Percentiles rank a stretch among this genome's conserved stretches.
Conservation (phyloP, 2,329 filamentous ascomycete genomes). For the Neocucurbitaria cava region DNA sequence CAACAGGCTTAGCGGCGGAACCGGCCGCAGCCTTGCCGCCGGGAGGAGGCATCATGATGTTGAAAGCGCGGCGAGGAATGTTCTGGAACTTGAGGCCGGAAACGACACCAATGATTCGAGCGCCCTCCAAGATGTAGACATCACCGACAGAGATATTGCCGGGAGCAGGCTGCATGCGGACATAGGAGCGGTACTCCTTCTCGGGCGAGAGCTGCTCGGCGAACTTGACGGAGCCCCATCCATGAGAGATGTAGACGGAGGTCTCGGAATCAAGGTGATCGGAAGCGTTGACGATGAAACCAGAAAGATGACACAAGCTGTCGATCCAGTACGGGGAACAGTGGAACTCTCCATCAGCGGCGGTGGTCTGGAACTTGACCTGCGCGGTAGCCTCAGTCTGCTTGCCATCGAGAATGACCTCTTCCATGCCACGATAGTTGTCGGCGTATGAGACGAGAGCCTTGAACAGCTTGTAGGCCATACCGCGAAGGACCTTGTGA, state of each 20-base stretch:
- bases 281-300: conserved; percentile 67
- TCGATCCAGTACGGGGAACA: conserved; percentile 68
- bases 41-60: conserved; percentile 71
- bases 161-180: conserved; percentile 65
- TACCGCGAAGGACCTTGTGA: conserved; percentile 75
- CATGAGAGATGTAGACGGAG: conserved; percentile 68
- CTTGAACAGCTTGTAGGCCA: conserved; percentile 78
- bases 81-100: conserved; percentile 71
- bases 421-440: conserved; percentile 65
- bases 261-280: conserved; percentile 65
- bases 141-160: conserved; percentile 65
- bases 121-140: conserved; percentile 67
- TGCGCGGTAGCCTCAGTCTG: conserved; percentile 63
- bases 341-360: conserved; percentile 63
- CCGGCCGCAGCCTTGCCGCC: conserved; percentile 55
- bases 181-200: conserved; percentile 65
- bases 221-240: conserved; percentile 67
- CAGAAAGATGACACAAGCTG: conserved; percentile 63
- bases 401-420: conserved; percentile 64
- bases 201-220: conserved; percentile 59
- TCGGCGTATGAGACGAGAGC: conserved; percentile 64
- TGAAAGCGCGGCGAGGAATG: conserved; percentile 70
- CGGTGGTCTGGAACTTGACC: conserved; percentile 62
- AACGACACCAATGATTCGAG: conserved; percentile 65
- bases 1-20: conserved; percentile 33